Conservation (phyloP, 2,329 filamentous ascomycete species). For the Cadophora luteo-olivacea region DNA sequence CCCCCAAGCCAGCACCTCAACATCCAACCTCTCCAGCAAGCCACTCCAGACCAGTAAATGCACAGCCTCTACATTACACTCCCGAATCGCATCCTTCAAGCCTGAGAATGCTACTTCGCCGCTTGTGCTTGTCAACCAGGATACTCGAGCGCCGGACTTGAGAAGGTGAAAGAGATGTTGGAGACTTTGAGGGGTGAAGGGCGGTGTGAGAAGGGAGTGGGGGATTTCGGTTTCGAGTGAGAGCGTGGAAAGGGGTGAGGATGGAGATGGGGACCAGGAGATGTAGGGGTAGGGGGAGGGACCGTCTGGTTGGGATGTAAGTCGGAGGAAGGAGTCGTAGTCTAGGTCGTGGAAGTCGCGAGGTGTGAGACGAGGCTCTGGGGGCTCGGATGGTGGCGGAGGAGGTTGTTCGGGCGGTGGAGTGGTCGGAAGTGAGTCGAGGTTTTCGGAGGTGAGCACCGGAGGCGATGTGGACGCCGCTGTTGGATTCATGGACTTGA, state of each 20-base stretch:
- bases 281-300: neutral
- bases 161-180: slow-evolving; percentile 42
- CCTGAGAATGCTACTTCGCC: slow-evolving; percentile 42
- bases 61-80: slow-evolving; percentile 33
- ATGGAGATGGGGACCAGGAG: slow-evolving; percentile 8
- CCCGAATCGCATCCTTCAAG: slow-evolving; percentile 35
- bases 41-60: slow-evolving; percentile 35
- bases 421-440: neutral
- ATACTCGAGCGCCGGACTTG: slow-evolving; percentile 38
- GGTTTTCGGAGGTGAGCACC: neutral
- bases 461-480: neutral
- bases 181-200: slow-evolving; percentile 40
- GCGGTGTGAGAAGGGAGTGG: slow-evolving; percentile 40
- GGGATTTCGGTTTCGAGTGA: slow-evolving; percentile 38
- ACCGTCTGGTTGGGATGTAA: slow-evolving; percentile 17
- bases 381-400: neutral
- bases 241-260: slow-evolving; percentile 24
- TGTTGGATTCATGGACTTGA: slow-evolving; percentile 6
- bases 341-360: slow-evolving; percentile 31
- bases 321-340: slow-evolving; percentile 29
- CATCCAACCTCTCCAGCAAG: slow-evolving; percentile 27
- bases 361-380: slow-evolving; percentile 14
- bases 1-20: slow-evolving; percentile 30
- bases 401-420: neutral
- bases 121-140: slow-evolving; percentile 38